Evolutionary conservation across 345 rosid genomes (phyloP).

Genomic region (Heritiera fomes): DNA sequence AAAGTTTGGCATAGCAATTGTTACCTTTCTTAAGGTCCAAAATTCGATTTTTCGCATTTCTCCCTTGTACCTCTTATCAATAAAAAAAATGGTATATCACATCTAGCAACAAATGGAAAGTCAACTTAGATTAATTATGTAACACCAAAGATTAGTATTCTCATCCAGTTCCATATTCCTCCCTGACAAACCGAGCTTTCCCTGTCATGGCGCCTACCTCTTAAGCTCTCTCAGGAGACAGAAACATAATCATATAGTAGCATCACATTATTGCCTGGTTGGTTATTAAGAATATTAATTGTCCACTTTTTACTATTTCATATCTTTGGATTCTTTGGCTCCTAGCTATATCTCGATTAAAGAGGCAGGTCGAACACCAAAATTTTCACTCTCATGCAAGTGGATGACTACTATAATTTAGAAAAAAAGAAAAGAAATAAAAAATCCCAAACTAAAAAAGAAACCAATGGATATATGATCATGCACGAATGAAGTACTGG

Average conservation of each 20-base stretch:
- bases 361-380: slow-evolving; percentile 1
- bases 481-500: not conserved
- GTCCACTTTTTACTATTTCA: not conserved
- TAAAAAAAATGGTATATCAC: not conserved
- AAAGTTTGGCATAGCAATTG: no score
- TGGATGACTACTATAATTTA: not conserved
- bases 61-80: no score
- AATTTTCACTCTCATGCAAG: not conserved
- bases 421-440: no score
- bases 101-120: not conserved
- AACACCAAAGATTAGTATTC: not conserved
- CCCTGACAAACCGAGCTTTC: not conserved
- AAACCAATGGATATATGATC: not conserved
- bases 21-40: no score
- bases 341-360: not conserved
- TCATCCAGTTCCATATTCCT: not conserved
- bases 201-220: not conserved
- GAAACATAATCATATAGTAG: not conserved
- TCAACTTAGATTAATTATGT: not conserved
- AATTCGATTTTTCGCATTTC: no score
- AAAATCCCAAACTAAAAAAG: not conserved
- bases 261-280: not conserved
- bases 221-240: not conserved
- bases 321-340: slow-evolving; percentile 4
- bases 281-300: not conserved